These are phyloP conservation scores for Psidium friedrichsthalianum DNA, from an alignment of 345 rosid genomes.

Conservation along the genomic window DNA sequence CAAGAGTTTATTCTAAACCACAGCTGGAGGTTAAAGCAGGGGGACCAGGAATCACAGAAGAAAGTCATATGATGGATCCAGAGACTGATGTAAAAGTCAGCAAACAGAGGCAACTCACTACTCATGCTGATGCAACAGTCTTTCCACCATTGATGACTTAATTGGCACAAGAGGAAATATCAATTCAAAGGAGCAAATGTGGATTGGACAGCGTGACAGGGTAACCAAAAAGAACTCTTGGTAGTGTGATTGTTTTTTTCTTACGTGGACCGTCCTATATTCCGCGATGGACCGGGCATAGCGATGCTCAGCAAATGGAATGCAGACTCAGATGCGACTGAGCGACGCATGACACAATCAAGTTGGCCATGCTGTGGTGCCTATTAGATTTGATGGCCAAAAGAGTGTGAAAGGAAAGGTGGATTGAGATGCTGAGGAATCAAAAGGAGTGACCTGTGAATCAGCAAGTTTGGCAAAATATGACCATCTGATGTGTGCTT, in stretches of 20 bases:
- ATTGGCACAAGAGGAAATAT: constrained; percentile 27
- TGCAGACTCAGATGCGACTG: constrained; percentile 45
- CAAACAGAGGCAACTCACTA: background rate
- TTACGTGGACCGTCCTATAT: constrained; percentile 19
- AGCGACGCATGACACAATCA: background rate
- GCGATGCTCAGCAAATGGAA: constrained; percentile 39
- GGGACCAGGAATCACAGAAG: background rate
- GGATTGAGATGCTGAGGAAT: background rate
- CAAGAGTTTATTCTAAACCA: background rate
- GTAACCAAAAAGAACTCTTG: background rate
- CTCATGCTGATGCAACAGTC: constrained; percentile 18
- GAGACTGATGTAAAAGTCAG: background rate
- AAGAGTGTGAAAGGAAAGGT: background rate
- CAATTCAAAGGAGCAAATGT: constrained; percentile 1
- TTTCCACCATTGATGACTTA: constrained; percentile 23
- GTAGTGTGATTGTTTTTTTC: constrained; percentile 1
- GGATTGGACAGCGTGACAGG: constrained; percentile 23
- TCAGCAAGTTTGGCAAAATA: background rate
- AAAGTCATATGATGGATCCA: constrained; percentile 8
- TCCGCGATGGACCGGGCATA: constrained; percentile 19
- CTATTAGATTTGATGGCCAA: background rate
- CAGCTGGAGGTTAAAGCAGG: background rate
- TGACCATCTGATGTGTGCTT: background rate
- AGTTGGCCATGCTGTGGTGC: background rate
- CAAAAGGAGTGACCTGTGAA: background rate